Conservation (phyloP, 371 early-diverging fungal genomes). For the Mortierella sp. region DNA sequence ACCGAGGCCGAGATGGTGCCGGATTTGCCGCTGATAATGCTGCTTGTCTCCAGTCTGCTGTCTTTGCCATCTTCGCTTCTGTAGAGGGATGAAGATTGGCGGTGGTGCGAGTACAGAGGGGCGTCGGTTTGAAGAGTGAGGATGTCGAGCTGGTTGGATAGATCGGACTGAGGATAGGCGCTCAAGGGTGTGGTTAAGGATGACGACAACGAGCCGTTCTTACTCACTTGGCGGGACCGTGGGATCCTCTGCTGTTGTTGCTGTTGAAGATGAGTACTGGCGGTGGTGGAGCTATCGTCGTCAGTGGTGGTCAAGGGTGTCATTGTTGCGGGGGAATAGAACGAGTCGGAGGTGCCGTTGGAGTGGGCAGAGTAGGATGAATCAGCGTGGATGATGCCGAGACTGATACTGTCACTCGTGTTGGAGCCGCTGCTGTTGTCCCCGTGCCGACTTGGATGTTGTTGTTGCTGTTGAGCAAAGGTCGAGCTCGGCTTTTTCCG, state of each 20-base stretch:
- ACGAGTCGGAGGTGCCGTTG: constrained; percentile 17
- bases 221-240: constrained; percentile 2
- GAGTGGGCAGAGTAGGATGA: not conserved
- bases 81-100: constrained; percentile 1
- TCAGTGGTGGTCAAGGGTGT: constrained; percentile 9
- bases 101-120: not conserved
- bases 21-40: constrained; percentile 1
- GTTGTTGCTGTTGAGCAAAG: not conserved
- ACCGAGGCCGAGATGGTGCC: constrained; percentile 1
- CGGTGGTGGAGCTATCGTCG: not conserved
- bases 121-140: not conserved
- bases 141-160: not conserved
- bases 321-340: constrained; percentile 11
- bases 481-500: constrained; percentile 9
- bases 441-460: not conserved
- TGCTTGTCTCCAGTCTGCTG: not conserved
- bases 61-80: constrained; percentile 2
- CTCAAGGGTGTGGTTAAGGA: not conserved
- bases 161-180: not conserved
- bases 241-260: not conserved
- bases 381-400: not conserved
- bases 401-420: constrained; percentile 30
- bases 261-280: not conserved
- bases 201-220: constrained; percentile 1
- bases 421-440: not conserved